Evolutionary conservation across 345 rosid species (phyloP).

Genomic region (Gossypium raimondii): DNA sequence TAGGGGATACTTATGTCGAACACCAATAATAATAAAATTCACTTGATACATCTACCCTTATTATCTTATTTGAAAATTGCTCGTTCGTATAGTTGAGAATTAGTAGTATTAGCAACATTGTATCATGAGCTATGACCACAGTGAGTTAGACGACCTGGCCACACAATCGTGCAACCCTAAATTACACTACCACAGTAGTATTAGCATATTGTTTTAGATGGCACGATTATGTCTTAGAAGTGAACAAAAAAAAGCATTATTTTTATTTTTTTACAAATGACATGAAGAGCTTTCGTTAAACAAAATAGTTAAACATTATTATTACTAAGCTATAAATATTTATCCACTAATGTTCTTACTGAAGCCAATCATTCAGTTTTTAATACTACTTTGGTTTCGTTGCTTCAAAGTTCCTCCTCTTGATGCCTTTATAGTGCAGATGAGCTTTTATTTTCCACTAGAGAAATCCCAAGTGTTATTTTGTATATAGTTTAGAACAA

Average conservation of each 20-base stretch:
- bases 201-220: not conserved
- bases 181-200: no score
- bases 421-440: slow-evolving; percentile 87
- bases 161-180: no score
- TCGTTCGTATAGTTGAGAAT: no score
- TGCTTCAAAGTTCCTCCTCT: slow-evolving; percentile 66
- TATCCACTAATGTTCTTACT: slow-evolving; percentile 58
- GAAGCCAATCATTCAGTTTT: slow-evolving; percentile 76
- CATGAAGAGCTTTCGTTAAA: not conserved
- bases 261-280: no score
- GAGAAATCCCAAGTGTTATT: not conserved
- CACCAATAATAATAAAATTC: no score
- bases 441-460: slow-evolving; percentile 21
- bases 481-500: not conserved
- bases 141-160: no score
- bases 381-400: slow-evolving; percentile 79
- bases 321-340: slow-evolving; percentile 25
- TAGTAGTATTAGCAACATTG: no score
- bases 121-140: no score
- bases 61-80: no score
- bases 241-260: not conserved
- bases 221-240: not conserved
- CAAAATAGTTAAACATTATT: not conserved
- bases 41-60: no score
- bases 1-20: no score